Base-by-base conservation (phyloP, 306 rosid genomes). In the Benincasa hispida region DNA sequence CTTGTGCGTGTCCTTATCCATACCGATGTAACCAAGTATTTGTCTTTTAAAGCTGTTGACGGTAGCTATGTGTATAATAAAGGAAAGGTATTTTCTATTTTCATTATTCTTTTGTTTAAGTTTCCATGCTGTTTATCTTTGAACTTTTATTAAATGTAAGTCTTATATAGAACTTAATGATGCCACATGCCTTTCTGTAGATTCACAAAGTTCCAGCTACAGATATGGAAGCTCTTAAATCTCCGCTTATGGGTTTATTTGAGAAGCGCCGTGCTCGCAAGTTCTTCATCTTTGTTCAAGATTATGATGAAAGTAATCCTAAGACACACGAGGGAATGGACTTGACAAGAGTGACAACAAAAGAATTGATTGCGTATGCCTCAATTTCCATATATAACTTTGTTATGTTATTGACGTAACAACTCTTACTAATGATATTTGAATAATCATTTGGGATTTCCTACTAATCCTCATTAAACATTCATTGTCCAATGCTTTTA, bases 221-320 rank as follows among this genome's bases (percentile, higher is more conserved):
- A 7, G 99, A 94, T 73, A 83, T 94, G 96, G 99, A 94, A 82
- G 99, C 99, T 58, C 85, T 92, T 18, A 90, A 81, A 81, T 94
- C 99, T 77, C 96, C 99, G 13, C 97, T 94, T 50, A 92, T 94
- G 99, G 99, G 99, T 27, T 6, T 94, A 65, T 94, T 94, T 77
- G 99, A 94, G 84, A 94, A 92, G 76, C 99, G 96, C 5, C 95
- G 99, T 2, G 96, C 96, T 10, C 92, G 99, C 85, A 94, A 90
- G 84, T 90, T 94, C 83, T 92, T 94, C 86, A 82, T 94, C 27
- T 94, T 84, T 84, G 99, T 92, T 74, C 96, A 92, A 58, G 90
- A 92, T 65, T 94, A 92, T 59, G 50, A 60, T 62, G 97, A 92
- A 81, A 89, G 6, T 28, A 94, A 87, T 68, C 99, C 99, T 76